phyloP scores from a whole-genome alignment of 148 eudicot species.

The Vaccinium macrocarpon region DNA sequence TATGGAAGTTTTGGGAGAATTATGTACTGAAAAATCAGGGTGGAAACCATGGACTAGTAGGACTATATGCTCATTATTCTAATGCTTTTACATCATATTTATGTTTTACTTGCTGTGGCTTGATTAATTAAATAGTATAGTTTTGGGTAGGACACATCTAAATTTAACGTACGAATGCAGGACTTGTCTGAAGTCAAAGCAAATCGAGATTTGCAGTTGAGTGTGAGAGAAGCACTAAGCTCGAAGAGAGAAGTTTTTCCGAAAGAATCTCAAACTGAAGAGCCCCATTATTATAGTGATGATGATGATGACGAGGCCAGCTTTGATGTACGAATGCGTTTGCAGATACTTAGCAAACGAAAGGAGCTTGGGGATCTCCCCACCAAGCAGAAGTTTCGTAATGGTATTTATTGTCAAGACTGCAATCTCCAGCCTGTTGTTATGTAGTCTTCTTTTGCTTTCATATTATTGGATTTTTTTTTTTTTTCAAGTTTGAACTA shows the following conservation, averaged over 20 bases:
- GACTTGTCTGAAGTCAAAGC: conserved; percentile 43
- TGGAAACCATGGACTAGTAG: not conserved
- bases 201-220: conserved; percentile 55
- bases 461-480: not conserved
- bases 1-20: not conserved
- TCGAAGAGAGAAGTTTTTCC: conserved; percentile 56
- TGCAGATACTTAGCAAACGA: conserved; percentile 66
- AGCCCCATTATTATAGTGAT: conserved; percentile 46
- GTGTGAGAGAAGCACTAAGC: conserved; percentile 70
- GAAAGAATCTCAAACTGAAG: conserved; percentile 39
- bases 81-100: not conserved
- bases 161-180: conserved; percentile 35
- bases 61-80: not conserved
- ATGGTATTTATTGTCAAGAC: conserved; percentile 33
- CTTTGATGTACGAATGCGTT: conserved; percentile 92
- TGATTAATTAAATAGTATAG: not conserved
- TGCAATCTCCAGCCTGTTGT: conserved; percentile 2
- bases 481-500: not conserved
- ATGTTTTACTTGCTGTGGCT: not conserved
- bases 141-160: conserved; percentile 11
- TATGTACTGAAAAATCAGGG: not conserved
- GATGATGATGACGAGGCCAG: conserved; percentile 70
- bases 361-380: conserved; percentile 69
- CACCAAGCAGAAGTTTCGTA: conserved; percentile 44
- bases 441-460: not conserved